phyloP scores from a whole-genome alignment of 2,329 filamentous ascomycete genomes.

The Aspergillus sp. region DNA sequence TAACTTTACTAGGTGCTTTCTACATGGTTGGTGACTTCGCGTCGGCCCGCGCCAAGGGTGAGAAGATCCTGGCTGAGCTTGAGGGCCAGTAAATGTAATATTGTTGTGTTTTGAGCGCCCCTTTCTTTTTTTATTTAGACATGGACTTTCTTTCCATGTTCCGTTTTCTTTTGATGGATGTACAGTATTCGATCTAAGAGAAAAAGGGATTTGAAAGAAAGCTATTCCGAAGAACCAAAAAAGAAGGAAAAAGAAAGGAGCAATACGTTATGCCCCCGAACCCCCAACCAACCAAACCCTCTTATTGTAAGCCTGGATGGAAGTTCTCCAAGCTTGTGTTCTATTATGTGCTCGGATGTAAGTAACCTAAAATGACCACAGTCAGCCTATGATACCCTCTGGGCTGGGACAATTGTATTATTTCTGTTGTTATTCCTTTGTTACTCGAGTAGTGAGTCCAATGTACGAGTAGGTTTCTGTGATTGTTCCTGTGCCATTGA shows the following conservation, averaged over 20 bases:
- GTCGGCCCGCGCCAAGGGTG: conserved; percentile 89
- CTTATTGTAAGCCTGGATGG: conserved; percentile 22
- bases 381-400: conserved; percentile 27
- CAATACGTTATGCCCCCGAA: conserved; percentile 5
- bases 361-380: conserved; percentile 34
- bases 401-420: conserved; percentile 24
- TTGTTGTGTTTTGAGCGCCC: conserved; percentile 31
- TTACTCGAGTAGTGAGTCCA: not conserved
- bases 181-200: conserved; percentile 36
- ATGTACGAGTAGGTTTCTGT: not conserved
- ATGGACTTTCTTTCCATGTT: conserved; percentile 28
- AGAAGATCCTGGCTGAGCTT: conserved; percentile 98
- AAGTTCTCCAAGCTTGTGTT: conserved; percentile 26
- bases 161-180: conserved; percentile 34
- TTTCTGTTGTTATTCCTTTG: conserved; percentile 16
- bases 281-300: not conserved
- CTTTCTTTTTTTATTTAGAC: conserved; percentile 21
- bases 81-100: conserved; percentile 51
- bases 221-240: conserved; percentile 6
- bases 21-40: conserved; percentile 99
- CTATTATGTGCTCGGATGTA: conserved; percentile 35
- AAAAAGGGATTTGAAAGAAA: conserved; percentile 21
- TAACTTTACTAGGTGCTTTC: conserved; percentile 53
- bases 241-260: conserved; percentile 8
- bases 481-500: too few species aligned